Evolutionary conservation across 2,329 filamentous ascomycete genomes (phyloP).

Genomic region (Aspergillus sp.): DNA sequence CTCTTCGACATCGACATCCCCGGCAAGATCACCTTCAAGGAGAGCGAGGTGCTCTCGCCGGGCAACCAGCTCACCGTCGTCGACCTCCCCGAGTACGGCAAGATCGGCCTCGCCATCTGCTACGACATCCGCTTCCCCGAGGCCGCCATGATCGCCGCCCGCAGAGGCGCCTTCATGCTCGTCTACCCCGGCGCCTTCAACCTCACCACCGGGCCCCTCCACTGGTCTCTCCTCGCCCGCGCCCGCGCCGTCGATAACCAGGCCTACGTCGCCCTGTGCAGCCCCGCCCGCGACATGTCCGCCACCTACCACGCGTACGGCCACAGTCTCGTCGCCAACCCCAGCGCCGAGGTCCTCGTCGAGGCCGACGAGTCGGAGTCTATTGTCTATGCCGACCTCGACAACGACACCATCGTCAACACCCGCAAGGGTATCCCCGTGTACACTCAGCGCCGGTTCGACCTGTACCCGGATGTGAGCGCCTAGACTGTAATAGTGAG

Average conservation of each 20-base stretch:
- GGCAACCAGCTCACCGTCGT: constrained; percentile 84
- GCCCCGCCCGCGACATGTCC: constrained; percentile 75
- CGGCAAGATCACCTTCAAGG: constrained; percentile 86
- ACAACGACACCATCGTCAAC: constrained; percentile 67
- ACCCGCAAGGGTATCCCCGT: constrained; percentile 82
- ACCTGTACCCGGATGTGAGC: constrained; percentile 91
- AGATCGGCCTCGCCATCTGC: constrained; percentile 86
- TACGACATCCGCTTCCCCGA: constrained; percentile 98
- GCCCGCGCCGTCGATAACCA: constrained; percentile 92
- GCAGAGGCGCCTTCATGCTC: constrained; percentile 81
- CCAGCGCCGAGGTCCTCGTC: constrained; percentile 76
- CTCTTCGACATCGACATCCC: constrained; percentile 98
- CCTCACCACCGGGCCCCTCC: constrained; percentile 83
- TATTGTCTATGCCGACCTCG: constrained; percentile 71
- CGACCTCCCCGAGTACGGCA: constrained; percentile 84
- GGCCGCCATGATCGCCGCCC: constrained; percentile 81
- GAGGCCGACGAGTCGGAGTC: constrained; percentile 78
- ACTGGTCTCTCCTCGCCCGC: constrained; percentile 82
- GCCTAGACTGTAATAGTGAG: constrained; percentile 35
- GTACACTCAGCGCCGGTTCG: constrained; percentile 80
- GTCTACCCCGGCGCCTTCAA: constrained; percentile 98
- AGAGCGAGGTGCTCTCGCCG: constrained; percentile 83
- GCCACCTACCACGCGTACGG: constrained; percentile 88
- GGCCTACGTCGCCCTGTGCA: constrained; percentile 88
- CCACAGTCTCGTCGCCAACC: constrained; percentile 84